Base-by-base conservation (phyloP, 768 basidiomycete species). In the Agrocybe chaxingu region DNA sequence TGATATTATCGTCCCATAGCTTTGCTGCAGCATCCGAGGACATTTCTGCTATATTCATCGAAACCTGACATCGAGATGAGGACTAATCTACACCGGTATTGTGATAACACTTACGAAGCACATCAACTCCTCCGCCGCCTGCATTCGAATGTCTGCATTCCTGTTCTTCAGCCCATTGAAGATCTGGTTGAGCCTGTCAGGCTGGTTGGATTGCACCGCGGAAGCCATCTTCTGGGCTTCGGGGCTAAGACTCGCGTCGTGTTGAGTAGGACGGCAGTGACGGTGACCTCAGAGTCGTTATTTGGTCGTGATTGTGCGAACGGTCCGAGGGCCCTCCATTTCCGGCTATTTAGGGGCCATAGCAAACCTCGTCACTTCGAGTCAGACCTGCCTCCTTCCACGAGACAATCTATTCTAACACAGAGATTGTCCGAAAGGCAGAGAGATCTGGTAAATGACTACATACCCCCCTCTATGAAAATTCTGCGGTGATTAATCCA, bases 1-100 rank as follows among this genome's bases (percentile, higher is more conserved):
- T 92, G 58, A 95, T 87, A 49, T 82, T 83, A 56, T 91, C 87
- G 54, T 92, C 89, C 89, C 90, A 93, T 43, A 92, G 70, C 63
- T 91, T 90, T 0, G 83, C 79, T 8, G 86, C 85, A 9, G 82
- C 82, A 57, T 92, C 91, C 1, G 89, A 82, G 8, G 88, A 82
- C 80, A 91, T 85, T 62, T 93, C 91, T 7, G 85, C 78, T 3
- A 90, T 78, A 4, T 81, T 81, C 31, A 80, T 80, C 7, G 81
- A 78, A 18, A 92, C 85, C 92, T 93, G 60, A 13, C 33, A 7
- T 35, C 40, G 42, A 30, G 39, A 52, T 37, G 39, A 54, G 44
- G 54, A 31, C 39, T 58, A 18, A 60, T 57, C 40, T 41, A 42
- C 37, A 39, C 50, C 43, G 35, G 45, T 29, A 50, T 42, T 40